Evolutionary conservation across 768 basidiomycete species (phyloP).

Genomic region (Tylopilus subfusipes): DNA sequence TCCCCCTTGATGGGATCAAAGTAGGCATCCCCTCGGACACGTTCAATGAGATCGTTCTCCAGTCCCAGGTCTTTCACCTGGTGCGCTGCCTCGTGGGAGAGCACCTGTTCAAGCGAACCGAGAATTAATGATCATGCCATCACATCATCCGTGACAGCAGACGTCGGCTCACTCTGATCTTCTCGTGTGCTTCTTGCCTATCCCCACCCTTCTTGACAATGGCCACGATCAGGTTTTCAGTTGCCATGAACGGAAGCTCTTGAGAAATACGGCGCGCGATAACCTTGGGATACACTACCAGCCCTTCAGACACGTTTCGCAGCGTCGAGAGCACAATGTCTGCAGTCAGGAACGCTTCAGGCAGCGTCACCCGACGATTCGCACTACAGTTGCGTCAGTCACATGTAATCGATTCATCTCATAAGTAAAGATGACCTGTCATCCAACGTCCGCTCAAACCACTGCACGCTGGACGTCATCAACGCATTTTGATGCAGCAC

Average conservation of each 20-base stretch:
- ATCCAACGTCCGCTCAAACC: slow-evolving; percentile 98
- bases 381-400: slow-evolving; percentile 51
- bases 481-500: slow-evolving; percentile 93
- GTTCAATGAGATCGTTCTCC: slow-evolving; percentile 93
- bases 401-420: neutral
- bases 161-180: slow-evolving; percentile 66
- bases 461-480: slow-evolving; percentile 93
- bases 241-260: slow-evolving; percentile 99
- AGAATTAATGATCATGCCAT: slow-evolving; percentile 10
- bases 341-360: slow-evolving; percentile 95
- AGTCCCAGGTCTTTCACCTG: slow-evolving; percentile 94
- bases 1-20: slow-evolving; percentile 84
- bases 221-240: slow-evolving; percentile 99
- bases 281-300: slow-evolving; percentile 99
- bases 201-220: slow-evolving; percentile 94
- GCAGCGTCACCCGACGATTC: slow-evolving; percentile 93
- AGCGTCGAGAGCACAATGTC: slow-evolving; percentile 95
- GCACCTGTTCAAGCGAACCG: slow-evolving; percentile 49
- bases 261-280: slow-evolving; percentile 89
- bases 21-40: slow-evolving; percentile 77
- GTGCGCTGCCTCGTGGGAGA: slow-evolving; percentile 91
- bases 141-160: slow-evolving; percentile 12
- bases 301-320: slow-evolving; percentile 94
- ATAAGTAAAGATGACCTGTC: slow-evolving; percentile 59
- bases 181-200: slow-evolving; percentile 95